A percentile compares a stretch with the other conserved stretches of the same genome.
These are phyloP conservation scores for Thelonectria discophora DNA, from an alignment of 2,329 filamentous ascomycete species.

Conservation along the genomic window DNA sequence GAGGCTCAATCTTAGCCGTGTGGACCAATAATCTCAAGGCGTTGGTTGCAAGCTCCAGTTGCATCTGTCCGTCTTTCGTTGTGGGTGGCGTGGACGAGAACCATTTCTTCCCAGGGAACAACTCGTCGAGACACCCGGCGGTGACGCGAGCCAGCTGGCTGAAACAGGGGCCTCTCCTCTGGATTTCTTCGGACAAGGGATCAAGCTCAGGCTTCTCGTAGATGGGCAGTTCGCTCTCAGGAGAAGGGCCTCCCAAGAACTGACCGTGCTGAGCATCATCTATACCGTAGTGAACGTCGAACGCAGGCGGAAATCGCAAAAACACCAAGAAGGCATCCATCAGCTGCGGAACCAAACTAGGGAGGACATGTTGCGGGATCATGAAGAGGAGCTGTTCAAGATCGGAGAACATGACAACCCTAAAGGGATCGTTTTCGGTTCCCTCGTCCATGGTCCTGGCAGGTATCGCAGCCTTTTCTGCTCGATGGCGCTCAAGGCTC, in stretches of 20 bases:
- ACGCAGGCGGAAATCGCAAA: slow-evolving; percentile 67
- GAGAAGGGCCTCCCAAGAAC: slow-evolving; percentile 34
- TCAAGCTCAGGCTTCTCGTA: slow-evolving; percentile 11
- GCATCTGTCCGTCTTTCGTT: slow-evolving; percentile 37
- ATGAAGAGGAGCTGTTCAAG: slow-evolving; percentile 69
- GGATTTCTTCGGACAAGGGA: slow-evolving; percentile 32
- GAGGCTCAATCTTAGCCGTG: slow-evolving; percentile 37
- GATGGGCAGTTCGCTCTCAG: slow-evolving; percentile 9
- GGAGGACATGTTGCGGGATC: slow-evolving; percentile 52
- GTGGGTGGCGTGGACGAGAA: slow-evolving; percentile 54
- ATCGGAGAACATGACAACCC: slow-evolving; percentile 83
- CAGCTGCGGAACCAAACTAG: slow-evolving; percentile 55
- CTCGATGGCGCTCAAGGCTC: slow-evolving; percentile 61
- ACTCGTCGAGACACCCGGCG: slow-evolving; percentile 56
- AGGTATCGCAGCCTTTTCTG: slow-evolving; percentile 64
- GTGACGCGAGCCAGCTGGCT: slow-evolving; percentile 41
- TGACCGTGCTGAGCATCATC: slow-evolving; percentile 45
- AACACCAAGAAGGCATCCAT: slow-evolving; percentile 78
- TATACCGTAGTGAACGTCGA: slow-evolving; percentile 41
- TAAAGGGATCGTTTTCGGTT: slow-evolving; percentile 81
- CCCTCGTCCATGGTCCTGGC: slow-evolving; percentile 79
- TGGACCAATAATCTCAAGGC: slow-evolving; percentile 68
- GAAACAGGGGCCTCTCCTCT: slow-evolving; percentile 44
- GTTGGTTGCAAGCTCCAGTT: slow-evolving; percentile 60
- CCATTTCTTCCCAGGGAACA: slow-evolving; percentile 59